Conservation (phyloP, 495 filamentous ascomycete species). For the Aspergillus haitiensis region DNA sequence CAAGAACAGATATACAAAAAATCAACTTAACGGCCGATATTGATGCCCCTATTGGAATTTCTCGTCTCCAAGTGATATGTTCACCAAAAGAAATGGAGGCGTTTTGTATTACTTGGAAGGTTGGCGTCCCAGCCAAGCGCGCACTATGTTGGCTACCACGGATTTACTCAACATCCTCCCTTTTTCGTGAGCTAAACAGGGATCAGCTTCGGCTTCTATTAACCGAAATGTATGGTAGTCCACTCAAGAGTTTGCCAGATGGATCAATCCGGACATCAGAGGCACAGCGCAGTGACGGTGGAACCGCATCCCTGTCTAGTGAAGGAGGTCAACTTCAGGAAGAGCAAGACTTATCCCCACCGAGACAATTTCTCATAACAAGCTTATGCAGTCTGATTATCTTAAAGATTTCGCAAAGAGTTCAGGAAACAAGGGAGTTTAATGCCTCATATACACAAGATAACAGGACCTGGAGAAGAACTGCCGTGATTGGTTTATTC, state of each 20-base stretch:
- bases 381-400: not conserved
- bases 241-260: not conserved
- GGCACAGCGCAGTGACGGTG: not conserved
- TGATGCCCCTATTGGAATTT: constrained; percentile 19
- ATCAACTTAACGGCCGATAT: constrained; percentile 23
- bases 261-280: not conserved
- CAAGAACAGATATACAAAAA: constrained; percentile 11
- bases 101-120: constrained; percentile 36
- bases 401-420: too few relatives aligned
- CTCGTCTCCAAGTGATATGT: constrained; percentile 31
- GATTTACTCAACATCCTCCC: constrained; percentile 22
- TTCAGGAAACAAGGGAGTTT: too few relatives aligned
- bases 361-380: not conserved
- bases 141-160: constrained; percentile 32
- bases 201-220: constrained; percentile 17
- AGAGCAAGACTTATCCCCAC: not conserved
- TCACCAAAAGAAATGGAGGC: constrained; percentile 25
- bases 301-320: not conserved
- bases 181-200: constrained; percentile 10
- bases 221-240: not conserved
- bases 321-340: not conserved
- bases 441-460: too few relatives aligned
- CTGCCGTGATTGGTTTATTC: too few relatives aligned
- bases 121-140: constrained; percentile 13
- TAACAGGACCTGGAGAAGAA: too few relatives aligned